A percentile compares a stretch with the other conserved stretches of the same genome.
Conservation (phyloP, 495 filamentous ascomycete species). For the Hypomontagnella submonticulosa region DNA sequence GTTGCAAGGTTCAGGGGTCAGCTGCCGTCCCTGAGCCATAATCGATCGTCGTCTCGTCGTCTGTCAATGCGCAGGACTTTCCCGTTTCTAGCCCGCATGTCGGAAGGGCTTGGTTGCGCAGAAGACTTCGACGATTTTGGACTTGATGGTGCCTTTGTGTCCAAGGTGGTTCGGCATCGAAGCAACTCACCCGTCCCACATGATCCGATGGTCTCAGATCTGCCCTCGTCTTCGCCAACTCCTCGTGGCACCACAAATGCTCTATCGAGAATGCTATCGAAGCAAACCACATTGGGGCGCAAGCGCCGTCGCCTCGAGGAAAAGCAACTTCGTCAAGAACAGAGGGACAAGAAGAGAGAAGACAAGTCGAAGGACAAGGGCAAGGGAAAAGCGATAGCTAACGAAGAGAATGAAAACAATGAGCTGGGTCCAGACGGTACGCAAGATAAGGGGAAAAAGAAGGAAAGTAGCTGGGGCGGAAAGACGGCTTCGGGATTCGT, state of each 20-base stretch:
- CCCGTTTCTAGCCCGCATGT: conserved; percentile 30
- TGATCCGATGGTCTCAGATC: not conserved
- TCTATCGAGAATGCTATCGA: conserved; percentile 56
- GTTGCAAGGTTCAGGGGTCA: conserved; percentile 13
- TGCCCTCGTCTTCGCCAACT: not conserved
- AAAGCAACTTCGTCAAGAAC: conserved; percentile 31
- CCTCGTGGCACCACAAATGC: conserved; percentile 25
- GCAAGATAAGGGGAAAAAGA: conserved; percentile 26
- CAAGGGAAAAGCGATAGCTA: conserved; percentile 18
- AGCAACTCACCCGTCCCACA: conserved; percentile 1
- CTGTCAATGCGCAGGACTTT: conserved; percentile 24
- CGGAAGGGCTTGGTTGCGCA: conserved; percentile 19
- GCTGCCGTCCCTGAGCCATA: conserved; percentile 10
- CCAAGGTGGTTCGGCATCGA: conserved; percentile 29
- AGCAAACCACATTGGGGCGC: conserved; percentile 83
- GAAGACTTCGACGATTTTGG: conserved; percentile 37
- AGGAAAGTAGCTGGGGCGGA: conserved; percentile 40
- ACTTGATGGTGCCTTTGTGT: conserved; percentile 39
- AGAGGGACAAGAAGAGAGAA: conserved; percentile 33
- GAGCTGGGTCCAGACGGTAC: conserved; percentile 3
- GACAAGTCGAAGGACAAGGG: conserved; percentile 36
- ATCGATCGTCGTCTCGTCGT: conserved; percentile 3
- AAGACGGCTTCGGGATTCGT: conserved; percentile 48
- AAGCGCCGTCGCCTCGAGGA: conserved; percentile 62
- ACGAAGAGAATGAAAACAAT: not conserved